A percentile compares a stretch with the other conserved stretches of the same genome.
Evolutionary conservation across 176 grass and related monocot species (phyloP).

Genomic region (Musa itinerans): DNA sequence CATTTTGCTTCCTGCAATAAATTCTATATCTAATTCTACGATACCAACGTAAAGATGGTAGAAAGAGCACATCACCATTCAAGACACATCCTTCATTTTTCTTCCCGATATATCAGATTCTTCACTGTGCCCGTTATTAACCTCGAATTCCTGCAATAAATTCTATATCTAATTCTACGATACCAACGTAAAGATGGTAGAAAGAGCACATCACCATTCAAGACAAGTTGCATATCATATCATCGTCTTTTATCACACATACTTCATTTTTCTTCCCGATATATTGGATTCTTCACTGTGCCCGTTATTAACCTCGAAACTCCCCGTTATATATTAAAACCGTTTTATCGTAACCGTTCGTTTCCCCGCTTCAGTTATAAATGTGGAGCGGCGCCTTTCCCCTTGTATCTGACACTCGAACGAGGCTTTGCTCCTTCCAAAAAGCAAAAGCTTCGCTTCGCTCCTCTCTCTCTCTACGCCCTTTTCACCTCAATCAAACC

Average conservation of each 20-base stretch:
- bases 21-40: background rate
- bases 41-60: background rate
- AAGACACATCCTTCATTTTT: too few relatives aligned
- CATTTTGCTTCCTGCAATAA: background rate
- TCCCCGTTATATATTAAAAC: background rate
- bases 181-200: background rate
- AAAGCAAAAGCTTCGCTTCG: background rate
- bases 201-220: background rate
- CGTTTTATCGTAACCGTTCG: background rate
- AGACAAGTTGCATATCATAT: background rate
- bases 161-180: background rate
- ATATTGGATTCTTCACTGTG: background rate
- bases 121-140: too few relatives aligned
- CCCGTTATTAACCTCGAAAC: background rate
- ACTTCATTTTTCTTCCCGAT: background rate
- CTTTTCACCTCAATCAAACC: background rate
- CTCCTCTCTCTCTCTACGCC: background rate
- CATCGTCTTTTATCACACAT: too few relatives aligned
- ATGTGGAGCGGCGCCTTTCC: conserved; percentile 36
- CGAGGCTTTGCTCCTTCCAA: background rate
- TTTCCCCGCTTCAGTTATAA: conserved; percentile 30
- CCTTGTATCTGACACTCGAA: background rate
- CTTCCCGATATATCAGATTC: too few relatives aligned
- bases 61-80: background rate
- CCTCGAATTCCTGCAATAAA: background rate